Evolutionary conservation across 768 basidiomycete species (phyloP), one percentile per base, ranked within the genome.

Genomic region (Mycena alexandri): DNA sequence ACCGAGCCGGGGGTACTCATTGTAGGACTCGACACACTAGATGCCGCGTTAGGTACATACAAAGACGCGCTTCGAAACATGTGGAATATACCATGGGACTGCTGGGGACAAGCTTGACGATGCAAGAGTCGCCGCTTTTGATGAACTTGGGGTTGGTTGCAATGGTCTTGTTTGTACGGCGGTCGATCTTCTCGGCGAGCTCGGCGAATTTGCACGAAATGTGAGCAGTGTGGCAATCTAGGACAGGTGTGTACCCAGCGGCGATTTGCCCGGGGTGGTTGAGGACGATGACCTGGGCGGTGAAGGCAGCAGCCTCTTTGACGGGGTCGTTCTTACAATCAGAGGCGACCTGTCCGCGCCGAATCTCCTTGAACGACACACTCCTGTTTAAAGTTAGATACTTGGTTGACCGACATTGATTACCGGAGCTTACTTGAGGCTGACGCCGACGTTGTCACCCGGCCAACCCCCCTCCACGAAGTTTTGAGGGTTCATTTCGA

Each of bases 301-400:
- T 98, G 94, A 99, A 97, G 69, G 96, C 97, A 71, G 95, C 94
- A 71, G 96, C 96, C 86, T 98, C 96, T 90, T 96, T 98, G 73
- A 96, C 95, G 75, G 98, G 98, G 87, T 99, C 97, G 84, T 98
- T 98, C 94, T 99, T 99, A 75, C 96, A 95, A 90, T 99, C 98
- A 73, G 96, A 98, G 79, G 94, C 94, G 75, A 99, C 98, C 84
- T 99, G 98, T 70, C 98, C 98, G 87, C 98, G 95, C 78, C 98
- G 96, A 77, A 99, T 99, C 86, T 99, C 98, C 90, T 99, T 99
- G 82, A 99, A 97, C 69, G 98, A 99, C 53, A 99, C 98, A 94
- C 98, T 98, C 91, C 92, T 94, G 71, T 41, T n/a, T n/a, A n/a
- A 22, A 14, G 43, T 58, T 52, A 43, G 33, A 65, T 73, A n/a